Conservation (phyloP, 2,329 filamentous ascomycete genomes). For the Phaeosphaeria sp. region DNA sequence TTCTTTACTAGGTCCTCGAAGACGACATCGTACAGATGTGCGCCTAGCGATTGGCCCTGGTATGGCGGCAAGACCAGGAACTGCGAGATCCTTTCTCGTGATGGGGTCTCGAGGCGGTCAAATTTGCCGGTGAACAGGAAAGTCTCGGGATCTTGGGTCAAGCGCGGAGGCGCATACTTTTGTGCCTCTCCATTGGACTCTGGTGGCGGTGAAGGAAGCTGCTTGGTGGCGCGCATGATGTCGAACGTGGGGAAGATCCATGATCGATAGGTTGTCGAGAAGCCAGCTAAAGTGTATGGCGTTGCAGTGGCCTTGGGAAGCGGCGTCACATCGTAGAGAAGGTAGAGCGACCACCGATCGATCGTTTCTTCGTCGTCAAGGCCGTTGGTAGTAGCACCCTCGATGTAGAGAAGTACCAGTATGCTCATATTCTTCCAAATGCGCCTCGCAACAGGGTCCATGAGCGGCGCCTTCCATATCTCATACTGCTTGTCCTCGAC, state of each 20-base stretch:
- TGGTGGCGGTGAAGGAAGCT: conserved; percentile 41
- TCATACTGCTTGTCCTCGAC: conserved; percentile 73
- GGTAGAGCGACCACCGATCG: conserved; percentile 90
- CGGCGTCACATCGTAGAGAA: conserved; percentile 61
- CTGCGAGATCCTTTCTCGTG: conserved; percentile 86
- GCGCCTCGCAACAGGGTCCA: conserved; percentile 71
- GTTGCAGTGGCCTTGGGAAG: conserved; percentile 31
- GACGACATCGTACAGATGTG: conserved; percentile 80
- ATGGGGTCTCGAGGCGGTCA: conserved; percentile 68
- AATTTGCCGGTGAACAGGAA: conserved; percentile 39
- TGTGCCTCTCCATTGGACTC: conserved; percentile 47
- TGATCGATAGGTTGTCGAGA: conserved; percentile 88
- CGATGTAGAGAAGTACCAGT: conserved; percentile 85
- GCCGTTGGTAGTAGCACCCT: conserved; percentile 82
- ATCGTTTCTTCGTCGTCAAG: conserved; percentile 73
- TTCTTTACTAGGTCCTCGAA: conserved; percentile 73
- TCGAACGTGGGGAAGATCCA: conserved; percentile 66
- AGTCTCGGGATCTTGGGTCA: conserved; percentile 38
- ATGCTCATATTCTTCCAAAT: conserved; percentile 84
- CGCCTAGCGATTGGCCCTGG: conserved; percentile 80
- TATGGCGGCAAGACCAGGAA: conserved; percentile 91
- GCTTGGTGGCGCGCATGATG: conserved; percentile 46
- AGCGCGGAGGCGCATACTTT: conserved; percentile 40
- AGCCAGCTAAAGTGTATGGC: conserved; percentile 81
- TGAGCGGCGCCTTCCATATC: conserved; percentile 81